These are phyloP conservation scores for Thamnidium elegans DNA, from an alignment of 192 early-diverging fungal species.

Conservation along the genomic window DNA sequence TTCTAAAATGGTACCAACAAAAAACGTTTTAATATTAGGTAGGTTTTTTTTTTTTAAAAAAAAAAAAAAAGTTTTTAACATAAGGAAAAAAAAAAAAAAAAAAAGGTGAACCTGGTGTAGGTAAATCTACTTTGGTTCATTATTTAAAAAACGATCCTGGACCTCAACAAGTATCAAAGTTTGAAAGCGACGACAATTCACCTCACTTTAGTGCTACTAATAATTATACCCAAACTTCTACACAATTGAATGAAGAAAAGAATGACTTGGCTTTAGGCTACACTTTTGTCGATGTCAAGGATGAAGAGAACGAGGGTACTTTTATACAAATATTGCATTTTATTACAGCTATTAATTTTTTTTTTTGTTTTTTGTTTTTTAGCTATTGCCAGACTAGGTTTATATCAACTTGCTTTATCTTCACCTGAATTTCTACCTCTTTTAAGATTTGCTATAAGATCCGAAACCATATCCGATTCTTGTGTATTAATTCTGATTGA, in stretches of 20 bases:
- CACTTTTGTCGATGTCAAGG: constrained; percentile 78
- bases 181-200: constrained; percentile 35
- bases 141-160: constrained; percentile 52
- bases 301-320: constrained; percentile 83
- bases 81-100: neutral
- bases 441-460: constrained; percentile 69
- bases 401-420: constrained; percentile 78
- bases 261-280: constrained; percentile 82
- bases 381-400: constrained; percentile 66
- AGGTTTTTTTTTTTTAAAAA: constrained; percentile 6
- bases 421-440: constrained; percentile 64
- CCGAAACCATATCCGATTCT: constrained; percentile 58
- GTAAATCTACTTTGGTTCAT: constrained; percentile 81
- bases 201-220: constrained; percentile 43
- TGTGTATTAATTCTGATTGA: constrained; percentile 81
- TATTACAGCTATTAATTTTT: too few species aligned
- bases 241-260: constrained; percentile 36
- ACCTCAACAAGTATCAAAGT: constrained; percentile 28
- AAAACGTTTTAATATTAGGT: constrained; percentile 83
- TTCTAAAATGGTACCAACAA: constrained; percentile 70
- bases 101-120: constrained; percentile 71
- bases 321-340: too few species aligned
- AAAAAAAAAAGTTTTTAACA: neutral
- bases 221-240: constrained; percentile 33
- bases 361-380: neutral